Conservation (phyloP, 768 basidiomycete species). For the Amanita polypyramis region DNA sequence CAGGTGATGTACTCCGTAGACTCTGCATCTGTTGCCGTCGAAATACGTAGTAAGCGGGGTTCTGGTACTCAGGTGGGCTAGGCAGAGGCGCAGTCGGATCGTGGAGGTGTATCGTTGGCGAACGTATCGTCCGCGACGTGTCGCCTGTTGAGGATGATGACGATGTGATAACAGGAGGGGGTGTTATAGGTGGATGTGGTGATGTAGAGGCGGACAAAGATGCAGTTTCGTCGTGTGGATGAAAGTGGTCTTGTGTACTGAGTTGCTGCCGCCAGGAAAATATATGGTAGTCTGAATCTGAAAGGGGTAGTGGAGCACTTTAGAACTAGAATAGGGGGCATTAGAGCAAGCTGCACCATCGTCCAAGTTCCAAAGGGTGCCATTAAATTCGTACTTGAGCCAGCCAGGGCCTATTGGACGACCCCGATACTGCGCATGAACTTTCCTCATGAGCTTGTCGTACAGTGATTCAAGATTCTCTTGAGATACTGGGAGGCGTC, state of each 20-base stretch:
- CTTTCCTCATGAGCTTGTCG: slow-evolving; percentile 64
- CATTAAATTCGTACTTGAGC: slow-evolving; percentile 80
- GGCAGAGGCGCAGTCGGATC: slow-evolving; percentile 54
- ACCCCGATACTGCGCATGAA: slow-evolving; percentile 43
- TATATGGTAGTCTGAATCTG: slow-evolving; percentile 82
- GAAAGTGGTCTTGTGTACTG: slow-evolving; percentile 11
- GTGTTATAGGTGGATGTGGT: slow-evolving; percentile 13
- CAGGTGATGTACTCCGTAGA: slow-evolving; percentile 20
- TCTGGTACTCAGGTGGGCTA: slow-evolving; percentile 50
- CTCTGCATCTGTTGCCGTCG: slow-evolving; percentile 16
- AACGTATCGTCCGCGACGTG: slow-evolving; percentile 16
- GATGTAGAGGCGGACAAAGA: slow-evolving; percentile 17
- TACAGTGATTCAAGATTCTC: slow-evolving; percentile 55
- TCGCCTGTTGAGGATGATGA: slow-evolving; percentile 8
- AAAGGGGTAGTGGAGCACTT: not conserved
- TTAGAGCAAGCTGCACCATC: slow-evolving; percentile 48
- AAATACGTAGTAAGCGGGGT: slow-evolving; percentile 65
- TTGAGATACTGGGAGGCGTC: slow-evolving; percentile 42
- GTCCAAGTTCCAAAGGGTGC: slow-evolving; percentile 76
- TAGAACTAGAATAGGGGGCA: not conserved
- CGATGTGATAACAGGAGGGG: slow-evolving; percentile 5
- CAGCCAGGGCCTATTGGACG: slow-evolving; percentile 65
- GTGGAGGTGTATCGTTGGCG: slow-evolving; percentile 53
- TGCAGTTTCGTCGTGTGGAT: slow-evolving; percentile 6
- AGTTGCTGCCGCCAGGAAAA: slow-evolving; percentile 66